Conservation (phyloP, 306 rosid genomes). For the Medicago ruthenica region DNA sequence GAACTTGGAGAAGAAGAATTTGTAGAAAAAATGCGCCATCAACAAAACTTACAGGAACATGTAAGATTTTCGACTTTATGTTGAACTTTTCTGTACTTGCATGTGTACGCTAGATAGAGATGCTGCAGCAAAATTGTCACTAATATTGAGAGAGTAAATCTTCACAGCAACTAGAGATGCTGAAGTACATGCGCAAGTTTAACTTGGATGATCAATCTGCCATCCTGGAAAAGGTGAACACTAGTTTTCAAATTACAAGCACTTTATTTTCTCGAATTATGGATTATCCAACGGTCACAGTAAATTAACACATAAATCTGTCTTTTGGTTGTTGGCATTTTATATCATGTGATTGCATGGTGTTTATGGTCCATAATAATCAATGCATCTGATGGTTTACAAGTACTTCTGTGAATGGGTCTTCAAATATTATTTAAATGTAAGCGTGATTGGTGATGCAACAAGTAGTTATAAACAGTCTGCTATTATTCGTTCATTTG, state of each 20-base stretch:
- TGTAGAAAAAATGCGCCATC: constrained; percentile 61
- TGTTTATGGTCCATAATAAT: not conserved
- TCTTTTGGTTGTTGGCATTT: not conserved
- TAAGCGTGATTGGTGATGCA: not conserved
- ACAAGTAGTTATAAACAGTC: not conserved
- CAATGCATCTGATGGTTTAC: not conserved
- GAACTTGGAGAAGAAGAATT: constrained; percentile 78
- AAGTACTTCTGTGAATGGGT: not conserved
- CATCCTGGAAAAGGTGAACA: constrained; percentile 75
- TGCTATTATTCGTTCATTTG: not conserved
- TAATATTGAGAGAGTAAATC: constrained; percentile 30
- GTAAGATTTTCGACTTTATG: constrained; percentile 46
- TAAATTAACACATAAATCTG: not conserved
- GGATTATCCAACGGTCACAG: not conserved
- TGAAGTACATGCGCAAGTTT: constrained; percentile 73
- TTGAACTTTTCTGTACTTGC: not conserved
- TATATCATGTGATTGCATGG: not conserved
- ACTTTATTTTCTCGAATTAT: not conserved
- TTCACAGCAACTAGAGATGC: constrained; percentile 88
- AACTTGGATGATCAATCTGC: constrained; percentile 79
- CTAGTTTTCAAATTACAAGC: not conserved
- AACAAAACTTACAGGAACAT: constrained; percentile 63
- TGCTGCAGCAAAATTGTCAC: not conserved
- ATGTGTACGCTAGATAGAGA: constrained; percentile 1
- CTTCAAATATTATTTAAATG: not conserved